Evolutionary conservation across 176 grass and related monocot genomes (phyloP), one percentile per base, ranked within the genome.

Genomic region (Themeda triandra): DNA sequence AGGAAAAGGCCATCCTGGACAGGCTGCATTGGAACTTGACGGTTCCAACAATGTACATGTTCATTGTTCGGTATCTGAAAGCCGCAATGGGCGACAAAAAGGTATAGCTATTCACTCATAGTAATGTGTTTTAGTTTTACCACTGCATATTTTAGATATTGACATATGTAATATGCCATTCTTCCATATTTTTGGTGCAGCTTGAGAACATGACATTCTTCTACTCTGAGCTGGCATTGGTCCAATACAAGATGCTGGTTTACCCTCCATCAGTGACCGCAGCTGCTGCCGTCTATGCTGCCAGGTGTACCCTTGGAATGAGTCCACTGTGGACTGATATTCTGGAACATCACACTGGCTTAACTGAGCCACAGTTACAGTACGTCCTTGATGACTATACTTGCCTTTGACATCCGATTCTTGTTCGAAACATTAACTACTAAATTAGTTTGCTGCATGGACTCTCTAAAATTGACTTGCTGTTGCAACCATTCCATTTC

Each of bases 151-250:
- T 36, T 36, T 75, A 24, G 11, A 13, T 39, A 88, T 23, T 45
- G 31, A 75, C 49, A 33, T 58, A 33, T 58, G 11, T 82, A 69
- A 69, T 75, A 2, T 8, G 28, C 24, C 14, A 64, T 48, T 17
- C 53, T 77, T 48, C 21, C 72, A 9, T 81, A 10, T 36, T 23
- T 58, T 25, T 23, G 36, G 41, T 56, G 54, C 83, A 95, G 93
- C 81, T 96, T 78, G 91, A 96, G 77, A 70, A 96, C 63, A 96
- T 93, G 88, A 30, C 84, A n/a, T 91, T 91, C 85, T 96, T 91
- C 82, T 90, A 91, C 36, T 75, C 94, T 51, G 93, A 96, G 51
- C 88, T 96, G 25, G 80, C 83, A 41, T 63, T 96, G 83, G 81
- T 91, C 58, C 77, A 95, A 71, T 88, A 92, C 71, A 71, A 77